Conservation (phyloP, 768 basidiomycete species). For the Gymnopilus junonius region DNA sequence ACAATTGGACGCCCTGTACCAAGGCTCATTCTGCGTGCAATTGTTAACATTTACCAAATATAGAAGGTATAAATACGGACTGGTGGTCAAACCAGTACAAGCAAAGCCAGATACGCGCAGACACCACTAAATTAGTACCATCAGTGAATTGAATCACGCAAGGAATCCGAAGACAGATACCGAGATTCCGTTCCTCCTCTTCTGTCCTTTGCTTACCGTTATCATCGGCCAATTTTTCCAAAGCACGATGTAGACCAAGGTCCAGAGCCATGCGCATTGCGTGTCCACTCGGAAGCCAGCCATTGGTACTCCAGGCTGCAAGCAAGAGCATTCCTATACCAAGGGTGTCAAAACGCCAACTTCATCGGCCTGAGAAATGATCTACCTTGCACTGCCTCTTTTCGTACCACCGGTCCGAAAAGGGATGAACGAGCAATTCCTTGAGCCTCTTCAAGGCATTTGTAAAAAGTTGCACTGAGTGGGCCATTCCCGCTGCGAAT, state of each 20-base stretch:
- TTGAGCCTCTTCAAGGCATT: slow-evolving; percentile 92
- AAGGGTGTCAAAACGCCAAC: slow-evolving; percentile 18
- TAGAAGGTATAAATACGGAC: slow-evolving; percentile 40
- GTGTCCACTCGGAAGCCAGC: slow-evolving; percentile 94
- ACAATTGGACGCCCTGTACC: slow-evolving; percentile 92
- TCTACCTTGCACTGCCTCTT: slow-evolving; percentile 92
- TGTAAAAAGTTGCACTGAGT: slow-evolving; percentile 84
- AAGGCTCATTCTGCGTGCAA: slow-evolving; percentile 73
- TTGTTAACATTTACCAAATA: slow-evolving; percentile 13
- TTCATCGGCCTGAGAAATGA: slow-evolving; percentile 20
- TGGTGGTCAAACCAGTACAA: slow-evolving; percentile 97
- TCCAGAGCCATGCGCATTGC: slow-evolving; percentile 97
- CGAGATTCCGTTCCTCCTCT: slow-evolving; percentile 87
- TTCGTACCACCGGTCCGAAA: slow-evolving; percentile 91
- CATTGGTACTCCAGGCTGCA: slow-evolving; percentile 93
- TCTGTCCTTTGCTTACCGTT: slow-evolving; percentile 68
- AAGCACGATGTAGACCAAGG: slow-evolving; percentile 88
- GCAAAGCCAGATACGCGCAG: slow-evolving; percentile 92
- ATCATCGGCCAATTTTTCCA: slow-evolving; percentile 88
- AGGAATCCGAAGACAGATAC: slow-evolving; percentile 43
- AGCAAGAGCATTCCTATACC: slow-evolving; percentile 83
- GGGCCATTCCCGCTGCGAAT: slow-evolving; percentile 91
- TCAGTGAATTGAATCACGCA: slow-evolving; percentile 13
- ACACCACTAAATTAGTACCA: slow-evolving; percentile 62
- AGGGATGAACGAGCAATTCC: slow-evolving; percentile 93